Percentiles rank a stretch among this genome's conserved stretches.
Conservation (phyloP, 352 stramenopile species). For the Pilasporangium apinafurcum region DNA sequence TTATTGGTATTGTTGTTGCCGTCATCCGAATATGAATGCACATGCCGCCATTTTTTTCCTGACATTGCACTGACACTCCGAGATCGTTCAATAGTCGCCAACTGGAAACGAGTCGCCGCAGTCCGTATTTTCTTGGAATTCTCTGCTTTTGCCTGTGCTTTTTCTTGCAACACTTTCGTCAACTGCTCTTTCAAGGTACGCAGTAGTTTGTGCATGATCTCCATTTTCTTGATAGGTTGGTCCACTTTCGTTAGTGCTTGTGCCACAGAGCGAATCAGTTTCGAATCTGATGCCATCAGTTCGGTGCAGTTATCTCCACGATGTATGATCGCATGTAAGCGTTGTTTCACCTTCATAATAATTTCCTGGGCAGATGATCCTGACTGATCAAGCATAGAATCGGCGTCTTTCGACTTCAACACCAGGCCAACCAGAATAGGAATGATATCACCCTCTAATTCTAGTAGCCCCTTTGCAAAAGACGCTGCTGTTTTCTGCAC, state of each 20-base stretch:
- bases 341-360: conserved; percentile 87
- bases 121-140: conserved; percentile 42
- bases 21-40: conserved; percentile 43
- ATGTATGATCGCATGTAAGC: conserved; percentile 84
- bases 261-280: conserved; percentile 74
- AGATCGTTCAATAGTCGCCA: conserved; percentile 45
- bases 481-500: conserved; percentile 99
- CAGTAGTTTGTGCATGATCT: conserved; percentile 88
- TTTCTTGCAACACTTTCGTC: conserved; percentile 73
- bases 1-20: conserved; percentile 8
- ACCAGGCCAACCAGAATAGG: conserved; percentile 97
- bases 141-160: conserved; percentile 53
- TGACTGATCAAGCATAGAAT: conserved; percentile 98
- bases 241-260: conserved; percentile 72
- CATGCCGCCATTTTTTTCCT: conserved; percentile 31
- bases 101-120: conserved; percentile 9
- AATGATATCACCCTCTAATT: conserved; percentile 98
- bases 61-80: conserved; percentile 58
- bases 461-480: conserved; percentile 98
- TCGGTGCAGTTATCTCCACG: conserved; percentile 73
- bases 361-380: conserved; percentile 92
- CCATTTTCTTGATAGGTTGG: conserved; percentile 94
- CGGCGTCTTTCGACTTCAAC: conserved; percentile 84
- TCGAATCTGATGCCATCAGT: conserved; percentile 72
- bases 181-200: conserved; percentile 92